Evolutionary conservation across 108 stramenopile genomes (phyloP).

Genomic region (Fragilaria radians): DNA sequence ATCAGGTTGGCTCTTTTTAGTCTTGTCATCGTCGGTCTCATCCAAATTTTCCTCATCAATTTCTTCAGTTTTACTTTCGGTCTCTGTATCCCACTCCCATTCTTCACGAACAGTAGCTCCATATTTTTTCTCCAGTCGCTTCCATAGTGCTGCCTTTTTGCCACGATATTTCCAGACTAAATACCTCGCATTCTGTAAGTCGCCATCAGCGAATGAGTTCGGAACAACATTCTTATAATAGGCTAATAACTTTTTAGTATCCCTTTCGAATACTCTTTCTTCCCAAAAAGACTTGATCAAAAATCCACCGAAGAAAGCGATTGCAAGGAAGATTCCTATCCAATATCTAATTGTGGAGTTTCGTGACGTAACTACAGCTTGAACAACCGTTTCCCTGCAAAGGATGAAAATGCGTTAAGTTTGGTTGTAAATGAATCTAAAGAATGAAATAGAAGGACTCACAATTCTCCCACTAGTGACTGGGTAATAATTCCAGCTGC

Average conservation of each 20-base stretch:
- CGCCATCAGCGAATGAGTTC: constrained; percentile 70
- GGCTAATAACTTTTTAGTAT: constrained; percentile 58
- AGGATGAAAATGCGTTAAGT: constrained; percentile 7
- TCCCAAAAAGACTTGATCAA: constrained; percentile 74
- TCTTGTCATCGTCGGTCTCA: constrained; percentile 32
- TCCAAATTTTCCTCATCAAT: constrained; percentile 40
- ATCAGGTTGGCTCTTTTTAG: neutral
- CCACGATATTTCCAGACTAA: constrained; percentile 75
- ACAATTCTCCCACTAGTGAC: constrained; percentile 50
- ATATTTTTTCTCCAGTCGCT: constrained; percentile 74
- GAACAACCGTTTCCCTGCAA: constrained; percentile 68
- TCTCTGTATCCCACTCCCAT: constrained; percentile 46
- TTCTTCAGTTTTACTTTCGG: constrained; percentile 19
- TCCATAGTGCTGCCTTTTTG: constrained; percentile 76
- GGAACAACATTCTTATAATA: constrained; percentile 77
- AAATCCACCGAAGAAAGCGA: constrained; percentile 77
- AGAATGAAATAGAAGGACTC: constrained; percentile 12
- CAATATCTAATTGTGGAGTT: constrained; percentile 54
- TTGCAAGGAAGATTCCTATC: constrained; percentile 43
- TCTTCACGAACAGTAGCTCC: constrained; percentile 49
- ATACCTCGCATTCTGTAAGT: constrained; percentile 67
- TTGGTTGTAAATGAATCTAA: neutral
- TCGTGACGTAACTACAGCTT: constrained; percentile 68
- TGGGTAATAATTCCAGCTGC: constrained; percentile 54
- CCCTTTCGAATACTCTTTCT: constrained; percentile 64